Evolutionary conservation across 208 protist species (phyloP), one percentile per base, ranked within the genome.

Genomic region (Endotrypanum monterogeii): DNA sequence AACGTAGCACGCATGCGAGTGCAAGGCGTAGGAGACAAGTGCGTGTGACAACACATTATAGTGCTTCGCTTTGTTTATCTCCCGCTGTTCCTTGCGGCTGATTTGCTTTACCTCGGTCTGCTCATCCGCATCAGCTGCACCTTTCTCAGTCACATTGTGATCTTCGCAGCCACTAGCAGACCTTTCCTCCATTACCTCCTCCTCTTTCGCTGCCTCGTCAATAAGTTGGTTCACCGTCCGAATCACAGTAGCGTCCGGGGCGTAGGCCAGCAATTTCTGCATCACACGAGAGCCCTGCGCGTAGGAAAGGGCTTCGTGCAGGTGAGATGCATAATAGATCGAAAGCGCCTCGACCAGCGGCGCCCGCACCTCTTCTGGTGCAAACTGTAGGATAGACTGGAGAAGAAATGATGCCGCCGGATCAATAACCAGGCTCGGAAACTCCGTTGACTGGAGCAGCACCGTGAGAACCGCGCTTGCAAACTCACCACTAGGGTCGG

Each of bases 261-360:
- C 85, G 71, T 94, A 93, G 12, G 87, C 88, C 5, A 95, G 75
- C 71, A 95, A 67, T 70, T 95, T 95, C 84, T 97, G 93, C 83
- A 97, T 84, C 35, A 94, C 89, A 58, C 88, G 89, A 35, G 91
- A 94, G 44, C 93, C 89, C 82, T 94, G 89, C 41, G 87, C 66
- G 79, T 86, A 90, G 3, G 85, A 78, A 20, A 95, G 69, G 30
- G 85, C 78, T 41, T 85, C 74, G 32, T 80, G 86, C 50, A 95
- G 63, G 65, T 94, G 51, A 12, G 67, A 35, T 0, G 72, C 65
- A 70, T 91, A 89, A 41, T 82, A 78, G 12, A 46, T 56, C 12
- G 86, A 66, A 5, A 90, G 67, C 9, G 72, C 83, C 35, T 78
- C 74, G 20, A 85, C 78, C 23, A 94, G 69, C 52, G 85, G 75